Percentiles rank a stretch among this genome's conserved stretches.
Evolutionary conservation across 2,329 filamentous ascomycete genomes (phyloP).

Genomic region (Clathrospora elynae): DNA sequence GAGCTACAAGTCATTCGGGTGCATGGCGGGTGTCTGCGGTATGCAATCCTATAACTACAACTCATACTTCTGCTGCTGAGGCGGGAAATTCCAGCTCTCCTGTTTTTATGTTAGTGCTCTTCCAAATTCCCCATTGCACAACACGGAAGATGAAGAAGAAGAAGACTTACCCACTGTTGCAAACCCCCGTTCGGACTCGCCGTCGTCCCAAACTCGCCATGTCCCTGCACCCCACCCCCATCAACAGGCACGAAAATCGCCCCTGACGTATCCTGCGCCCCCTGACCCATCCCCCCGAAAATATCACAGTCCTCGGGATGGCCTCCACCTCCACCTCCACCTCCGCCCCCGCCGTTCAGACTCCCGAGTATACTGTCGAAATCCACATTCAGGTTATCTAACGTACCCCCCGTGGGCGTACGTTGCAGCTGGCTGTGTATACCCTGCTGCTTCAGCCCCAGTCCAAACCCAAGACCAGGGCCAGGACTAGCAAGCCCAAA

Average conservation of each 20-base stretch:
- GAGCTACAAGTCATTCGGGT: not conserved
- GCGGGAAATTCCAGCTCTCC: slow-evolving; percentile 39
- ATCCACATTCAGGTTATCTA: slow-evolving; percentile 41
- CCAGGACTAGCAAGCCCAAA: slow-evolving; percentile 1
- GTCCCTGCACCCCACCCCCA: slow-evolving; percentile 9
- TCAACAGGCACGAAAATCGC: slow-evolving; percentile 48
- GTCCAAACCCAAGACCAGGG: slow-evolving; percentile 17
- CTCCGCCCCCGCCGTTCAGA: slow-evolving; percentile 27
- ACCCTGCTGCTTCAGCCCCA: slow-evolving; percentile 1
- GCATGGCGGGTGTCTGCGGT: not conserved
- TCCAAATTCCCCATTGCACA: not conserved
- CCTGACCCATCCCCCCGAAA: slow-evolving; percentile 29
- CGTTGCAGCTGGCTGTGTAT: slow-evolving; percentile 29
- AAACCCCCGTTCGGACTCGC: slow-evolving; percentile 35
- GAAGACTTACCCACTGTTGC: slow-evolving; percentile 40
- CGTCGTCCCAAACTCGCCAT: slow-evolving; percentile 27
- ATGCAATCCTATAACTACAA: slow-evolving; percentile 7
- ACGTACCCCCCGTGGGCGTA: slow-evolving; percentile 22
- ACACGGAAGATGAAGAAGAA: not conserved
- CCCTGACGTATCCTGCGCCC: slow-evolving; percentile 31
- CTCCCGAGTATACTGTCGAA: slow-evolving; percentile 41
- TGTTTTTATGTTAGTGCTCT: slow-evolving; percentile 9
- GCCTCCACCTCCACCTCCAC: not conserved
- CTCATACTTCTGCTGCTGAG: slow-evolving; percentile 30
- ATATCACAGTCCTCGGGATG: slow-evolving; percentile 35